Evolutionary conservation across 2,329 filamentous ascomycete species (phyloP).

Genomic region (Aspergillus luchuensis): DNA sequence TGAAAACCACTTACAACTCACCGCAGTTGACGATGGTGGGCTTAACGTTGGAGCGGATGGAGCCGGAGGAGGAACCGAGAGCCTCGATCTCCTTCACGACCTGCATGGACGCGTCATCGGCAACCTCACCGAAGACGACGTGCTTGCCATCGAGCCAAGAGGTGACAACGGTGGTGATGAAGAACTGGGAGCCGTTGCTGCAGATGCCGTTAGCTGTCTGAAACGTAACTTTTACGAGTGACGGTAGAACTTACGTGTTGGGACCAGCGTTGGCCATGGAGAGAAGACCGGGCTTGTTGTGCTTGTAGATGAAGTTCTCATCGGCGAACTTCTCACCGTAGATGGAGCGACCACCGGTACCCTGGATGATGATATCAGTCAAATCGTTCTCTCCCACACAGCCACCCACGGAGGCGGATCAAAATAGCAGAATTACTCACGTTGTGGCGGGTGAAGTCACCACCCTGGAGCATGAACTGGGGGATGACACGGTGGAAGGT

Average conservation of each 20-base stretch:
- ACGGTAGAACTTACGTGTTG: constrained; percentile 68
- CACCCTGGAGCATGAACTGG: constrained; percentile 93
- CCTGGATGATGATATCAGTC: constrained; percentile 53
- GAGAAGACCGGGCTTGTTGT: constrained; percentile 74
- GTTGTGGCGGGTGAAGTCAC: constrained; percentile 91
- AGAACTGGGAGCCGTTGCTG: constrained; percentile 72
- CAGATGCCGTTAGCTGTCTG: constrained; percentile 12
- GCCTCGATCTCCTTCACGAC: constrained; percentile 63
- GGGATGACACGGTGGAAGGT: constrained; percentile 92
- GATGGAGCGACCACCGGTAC: constrained; percentile 90
- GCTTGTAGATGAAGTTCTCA: constrained; percentile 82
- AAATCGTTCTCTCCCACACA: background rate
- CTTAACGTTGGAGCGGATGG: constrained; percentile 54
- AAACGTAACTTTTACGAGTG: background rate
- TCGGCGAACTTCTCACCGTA: constrained; percentile 93
- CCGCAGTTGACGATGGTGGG: constrained; percentile 58
- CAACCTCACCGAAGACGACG: constrained; percentile 69
- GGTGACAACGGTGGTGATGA: constrained; percentile 69
- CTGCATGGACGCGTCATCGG: constrained; percentile 55
- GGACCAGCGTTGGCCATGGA: constrained; percentile 96
- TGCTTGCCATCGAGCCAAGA: constrained; percentile 69
- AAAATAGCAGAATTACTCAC: constrained; percentile 56
- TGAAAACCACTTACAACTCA: constrained; percentile 41
- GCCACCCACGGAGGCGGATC: background rate
- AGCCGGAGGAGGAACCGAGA: constrained; percentile 57